Evolutionary conservation across 73 alveolate genomes (phyloP).

Genomic region (Durusdinium trenchii): DNA sequence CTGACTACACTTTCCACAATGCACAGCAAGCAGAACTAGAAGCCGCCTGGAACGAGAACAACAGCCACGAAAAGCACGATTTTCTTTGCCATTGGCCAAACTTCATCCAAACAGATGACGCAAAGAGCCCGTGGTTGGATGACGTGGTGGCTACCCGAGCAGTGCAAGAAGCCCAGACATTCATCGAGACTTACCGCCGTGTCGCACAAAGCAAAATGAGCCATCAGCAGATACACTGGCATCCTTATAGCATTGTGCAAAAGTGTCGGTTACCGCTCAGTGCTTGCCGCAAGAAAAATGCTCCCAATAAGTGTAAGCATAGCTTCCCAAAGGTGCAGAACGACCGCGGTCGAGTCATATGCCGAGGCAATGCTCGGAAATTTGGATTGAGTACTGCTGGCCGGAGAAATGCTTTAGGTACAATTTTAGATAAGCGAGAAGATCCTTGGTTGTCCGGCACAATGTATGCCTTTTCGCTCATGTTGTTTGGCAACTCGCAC

Average conservation of each 20-base stretch:
- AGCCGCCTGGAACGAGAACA: too few species aligned
- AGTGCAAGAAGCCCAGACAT: too few species aligned
- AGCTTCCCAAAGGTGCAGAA: constrained; percentile 1
- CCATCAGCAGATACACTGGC: background rate
- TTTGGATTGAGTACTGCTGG: background rate
- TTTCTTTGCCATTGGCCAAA: too few species aligned
- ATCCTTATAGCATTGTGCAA: background rate
- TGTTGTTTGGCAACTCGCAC: too few species aligned
- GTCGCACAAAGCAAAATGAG: background rate
- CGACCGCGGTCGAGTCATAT: background rate
- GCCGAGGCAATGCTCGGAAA: background rate
- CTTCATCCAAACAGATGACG: too few species aligned
- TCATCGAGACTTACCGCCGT: too few species aligned
- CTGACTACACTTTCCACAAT: too few species aligned
- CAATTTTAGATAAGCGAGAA: background rate
- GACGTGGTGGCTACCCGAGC: too few species aligned
- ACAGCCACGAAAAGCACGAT: too few species aligned
- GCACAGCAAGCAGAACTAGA: too few species aligned
- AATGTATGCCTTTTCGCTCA: background rate
- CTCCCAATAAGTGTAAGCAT: background rate
- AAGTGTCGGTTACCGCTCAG: background rate
- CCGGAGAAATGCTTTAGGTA: background rate
- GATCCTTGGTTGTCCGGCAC: background rate
- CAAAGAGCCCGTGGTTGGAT: too few species aligned
- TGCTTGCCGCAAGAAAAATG: background rate